Conservation (phyloP, 2,329 filamentous ascomycete species). For the Ceratocystiopsis brevicomis region DNA sequence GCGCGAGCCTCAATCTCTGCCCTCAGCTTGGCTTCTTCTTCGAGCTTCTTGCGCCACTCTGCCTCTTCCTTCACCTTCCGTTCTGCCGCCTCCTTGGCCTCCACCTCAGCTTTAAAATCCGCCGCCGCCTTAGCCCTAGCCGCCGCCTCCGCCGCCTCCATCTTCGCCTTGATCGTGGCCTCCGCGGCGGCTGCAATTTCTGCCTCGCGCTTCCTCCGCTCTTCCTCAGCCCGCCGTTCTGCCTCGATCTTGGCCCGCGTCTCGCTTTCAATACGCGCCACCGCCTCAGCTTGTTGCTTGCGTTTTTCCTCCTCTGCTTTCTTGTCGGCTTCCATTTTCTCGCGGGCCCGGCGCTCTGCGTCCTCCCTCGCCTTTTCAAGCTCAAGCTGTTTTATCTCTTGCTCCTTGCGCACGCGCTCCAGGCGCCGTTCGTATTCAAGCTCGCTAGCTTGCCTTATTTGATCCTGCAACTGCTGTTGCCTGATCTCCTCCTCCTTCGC, state of each 20-base stretch:
- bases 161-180: slow-evolving; percentile 16
- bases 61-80: slow-evolving; percentile 16
- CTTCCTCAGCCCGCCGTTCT: slow-evolving; percentile 22
- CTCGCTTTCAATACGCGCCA: slow-evolving; percentile 16
- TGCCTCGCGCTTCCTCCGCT: slow-evolving; percentile 22
- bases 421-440: slow-evolving; percentile 8
- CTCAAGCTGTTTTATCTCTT: slow-evolving; percentile 27
- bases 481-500: slow-evolving; percentile 26
- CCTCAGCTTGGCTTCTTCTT: slow-evolving; percentile 24
- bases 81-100: slow-evolving; percentile 14
- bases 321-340: slow-evolving; percentile 20
- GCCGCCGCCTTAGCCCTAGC: slow-evolving; percentile 22
- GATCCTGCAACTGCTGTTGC: slow-evolving; percentile 24
- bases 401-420: slow-evolving; percentile 18
- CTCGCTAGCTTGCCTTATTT: slow-evolving; percentile 16
- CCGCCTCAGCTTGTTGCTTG: slow-evolving; percentile 16
- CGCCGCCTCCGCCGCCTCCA: slow-evolving; percentile 27
- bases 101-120: slow-evolving; percentile 18
- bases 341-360: slow-evolving; percentile 24
- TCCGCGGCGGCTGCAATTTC: slow-evolving; percentile 26
- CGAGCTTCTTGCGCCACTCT: slow-evolving; percentile 26
- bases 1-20: slow-evolving; percentile 23
- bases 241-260: slow-evolving; percentile 21
- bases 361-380: slow-evolving; percentile 28
- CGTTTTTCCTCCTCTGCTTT: slow-evolving; percentile 19